Percentiles rank a stretch among this genome's conserved stretches.
These are phyloP conservation scores for Rostrohypoxylon terebratum DNA, from an alignment of 495 filamentous ascomycete genomes.

Conservation along the genomic window DNA sequence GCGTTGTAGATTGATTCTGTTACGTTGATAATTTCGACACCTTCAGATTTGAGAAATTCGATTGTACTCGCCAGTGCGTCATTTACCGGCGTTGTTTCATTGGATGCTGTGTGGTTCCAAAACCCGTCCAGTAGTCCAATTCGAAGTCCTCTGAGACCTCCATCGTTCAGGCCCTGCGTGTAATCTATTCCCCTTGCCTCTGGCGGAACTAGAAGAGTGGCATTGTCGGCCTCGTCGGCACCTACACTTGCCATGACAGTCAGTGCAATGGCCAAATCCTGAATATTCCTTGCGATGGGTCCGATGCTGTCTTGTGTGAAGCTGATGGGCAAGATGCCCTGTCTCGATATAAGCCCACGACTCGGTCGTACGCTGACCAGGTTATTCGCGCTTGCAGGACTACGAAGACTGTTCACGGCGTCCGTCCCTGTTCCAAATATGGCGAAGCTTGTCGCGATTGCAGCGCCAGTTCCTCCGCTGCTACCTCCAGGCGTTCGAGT, in stretches of 20 bases:
- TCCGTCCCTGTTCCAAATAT: slow-evolving; percentile 71
- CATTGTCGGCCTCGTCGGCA: slow-evolving; percentile 59
- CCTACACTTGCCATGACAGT: slow-evolving; percentile 67
- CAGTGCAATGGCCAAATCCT: slow-evolving; percentile 66
- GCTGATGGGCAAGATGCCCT: slow-evolving; percentile 70
- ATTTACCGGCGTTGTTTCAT: slow-evolving; percentile 67
- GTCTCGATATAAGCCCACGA: slow-evolving; percentile 62
- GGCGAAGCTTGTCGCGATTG: slow-evolving; percentile 68
- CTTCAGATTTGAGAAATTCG: slow-evolving; percentile 50
- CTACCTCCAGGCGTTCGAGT: slow-evolving; percentile 72
- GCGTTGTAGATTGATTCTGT: slow-evolving; percentile 65
- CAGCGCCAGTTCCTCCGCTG: slow-evolving; percentile 71
- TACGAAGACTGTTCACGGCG: slow-evolving; percentile 71
- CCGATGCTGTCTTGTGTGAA: slow-evolving; percentile 72
- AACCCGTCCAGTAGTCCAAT: slow-evolving; percentile 63
- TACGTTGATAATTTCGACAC: slow-evolving; percentile 58
- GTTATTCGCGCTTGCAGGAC: slow-evolving; percentile 70
- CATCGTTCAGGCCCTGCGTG: slow-evolving; percentile 50
- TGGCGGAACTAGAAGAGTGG: slow-evolving; percentile 54
- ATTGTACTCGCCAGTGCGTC: slow-evolving; percentile 56
- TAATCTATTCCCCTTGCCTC: slow-evolving; percentile 56
- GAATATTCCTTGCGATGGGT: slow-evolving; percentile 66
- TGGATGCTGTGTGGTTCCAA: slow-evolving; percentile 55
- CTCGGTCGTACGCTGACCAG: slow-evolving; percentile 72
- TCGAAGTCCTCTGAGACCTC: slow-evolving; percentile 56